These are phyloP conservation scores for Mallotus japonicus DNA, from an alignment of 441 rosid species.

Conservation along the genomic window DNA sequence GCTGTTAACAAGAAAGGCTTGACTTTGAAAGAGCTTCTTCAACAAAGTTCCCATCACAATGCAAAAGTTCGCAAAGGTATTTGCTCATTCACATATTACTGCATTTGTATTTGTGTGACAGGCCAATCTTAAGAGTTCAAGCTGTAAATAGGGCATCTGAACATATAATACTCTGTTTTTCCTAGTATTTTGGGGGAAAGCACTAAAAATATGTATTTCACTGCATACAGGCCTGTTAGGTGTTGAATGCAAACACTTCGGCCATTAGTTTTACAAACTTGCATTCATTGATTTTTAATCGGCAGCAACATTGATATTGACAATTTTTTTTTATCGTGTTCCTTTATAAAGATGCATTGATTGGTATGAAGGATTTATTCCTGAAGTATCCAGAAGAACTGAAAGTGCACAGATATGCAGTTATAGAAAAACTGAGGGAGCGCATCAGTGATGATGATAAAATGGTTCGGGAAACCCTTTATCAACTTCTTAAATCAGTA, in stretches of 20 bases:
- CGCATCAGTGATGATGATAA: conserved; percentile 67
- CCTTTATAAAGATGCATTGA: conserved; percentile 60
- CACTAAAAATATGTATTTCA: no score
- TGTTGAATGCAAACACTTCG: no score
- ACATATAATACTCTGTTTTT: no score
- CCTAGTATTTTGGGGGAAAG: no score
- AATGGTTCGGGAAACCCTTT: conserved; percentile 58
- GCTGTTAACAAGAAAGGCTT: conserved; percentile 90
- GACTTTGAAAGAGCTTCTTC: conserved; percentile 82
- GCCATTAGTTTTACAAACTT: no score
- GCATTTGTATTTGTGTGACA: neutral
- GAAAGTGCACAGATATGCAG: conserved; percentile 51
- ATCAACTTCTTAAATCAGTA: conserved; percentile 53
- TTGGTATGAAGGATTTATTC: conserved; percentile 70
- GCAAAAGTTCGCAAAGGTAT: conserved; percentile 78
- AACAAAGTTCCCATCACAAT: conserved; percentile 77
- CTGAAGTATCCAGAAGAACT: conserved; percentile 63
- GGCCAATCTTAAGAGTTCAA: neutral
- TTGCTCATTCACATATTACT: neutral
- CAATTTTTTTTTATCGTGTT: conserved; percentile 1
- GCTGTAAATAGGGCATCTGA: no score
- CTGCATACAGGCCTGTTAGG: no score
- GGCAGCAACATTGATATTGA: conserved; percentile 11
- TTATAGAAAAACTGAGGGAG: conserved; percentile 62
- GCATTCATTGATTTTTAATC: neutral